Base-by-base conservation (phyloP, 768 basidiomycete species). In the Boletus sp. region DNA sequence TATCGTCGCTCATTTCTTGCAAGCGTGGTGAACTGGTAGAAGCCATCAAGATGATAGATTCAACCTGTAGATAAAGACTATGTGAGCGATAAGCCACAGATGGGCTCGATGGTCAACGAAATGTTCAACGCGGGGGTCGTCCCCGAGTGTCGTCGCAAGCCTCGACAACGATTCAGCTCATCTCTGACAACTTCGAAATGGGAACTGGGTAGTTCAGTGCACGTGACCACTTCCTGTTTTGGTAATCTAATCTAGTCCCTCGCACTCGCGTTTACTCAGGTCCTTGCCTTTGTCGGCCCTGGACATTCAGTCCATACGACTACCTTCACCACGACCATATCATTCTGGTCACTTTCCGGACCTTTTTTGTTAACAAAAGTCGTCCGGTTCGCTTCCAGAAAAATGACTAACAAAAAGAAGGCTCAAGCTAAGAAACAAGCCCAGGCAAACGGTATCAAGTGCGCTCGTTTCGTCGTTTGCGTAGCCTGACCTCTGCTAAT, bases 331-430 rank as follows among this genome's bases (percentile, higher is more conserved):
- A 7, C 34, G 17, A 30, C 13, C 14, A 14, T n/a, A 25, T 9
- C 52, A 51, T 38, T 52, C 55, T 63, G 57, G 51, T 52, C 45
- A 25, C 49, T 44, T 32, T 64, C 39, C 48, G 40, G 44, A 32
- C 42, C 0, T 50, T 57, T 2, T 4, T 63, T 30, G 3, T 47
- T 23, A 10, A 46, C 6, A 54, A 54, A 45, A 40, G 9, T 42
- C 33, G 33, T 47, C 21, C 42, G 42, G 11, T 37, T 46, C 23
- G 32, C 33, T 30, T 50, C 27, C 39, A 19, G 42, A 21, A 64
- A 52, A 54, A 70, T 72, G 70, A 56, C 66, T 4, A 72, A 66
- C 58, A 71, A 66, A 58, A 71, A 71, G 59, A 70, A 64, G 53
- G 38, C 53, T 17, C 64, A 63, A 11, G 59, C 62, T 5, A 70